Percentiles rank a stretch among this genome's conserved stretches.
Evolutionary conservation across 208 protist genomes (phyloP).

Genomic region (Crithidia sp.): DNA sequence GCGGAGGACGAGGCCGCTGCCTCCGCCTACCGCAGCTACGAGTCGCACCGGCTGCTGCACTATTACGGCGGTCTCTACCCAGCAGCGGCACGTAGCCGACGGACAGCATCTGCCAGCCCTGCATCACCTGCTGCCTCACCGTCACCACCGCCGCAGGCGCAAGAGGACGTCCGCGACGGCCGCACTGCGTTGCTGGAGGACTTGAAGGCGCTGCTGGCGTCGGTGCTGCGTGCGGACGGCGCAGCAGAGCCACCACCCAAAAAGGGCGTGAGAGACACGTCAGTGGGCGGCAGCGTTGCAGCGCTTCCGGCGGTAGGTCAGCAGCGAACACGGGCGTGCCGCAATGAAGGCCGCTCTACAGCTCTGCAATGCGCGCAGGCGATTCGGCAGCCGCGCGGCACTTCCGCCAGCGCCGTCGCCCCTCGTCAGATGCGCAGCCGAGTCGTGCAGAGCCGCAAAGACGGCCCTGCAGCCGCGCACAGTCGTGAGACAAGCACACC

Average conservation of each 20-base stretch:
- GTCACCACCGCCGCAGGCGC: neutral
- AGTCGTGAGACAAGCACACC: neutral
- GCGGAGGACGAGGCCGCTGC: constrained; percentile 17
- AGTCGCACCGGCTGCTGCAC: constrained; percentile 27
- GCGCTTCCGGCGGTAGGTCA: too few relatives aligned
- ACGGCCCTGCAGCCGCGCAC: neutral
- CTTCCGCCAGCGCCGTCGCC: neutral
- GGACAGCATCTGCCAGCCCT: too few relatives aligned
- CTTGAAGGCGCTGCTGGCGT: neutral
- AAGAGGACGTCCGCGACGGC: neutral
- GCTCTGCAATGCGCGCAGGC: too few relatives aligned
- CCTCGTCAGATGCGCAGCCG: constrained; percentile 19
- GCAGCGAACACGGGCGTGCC: neutral
- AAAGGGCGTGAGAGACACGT: neutral
- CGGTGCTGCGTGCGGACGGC: neutral
- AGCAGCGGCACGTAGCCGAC: neutral
- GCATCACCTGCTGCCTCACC: neutral
- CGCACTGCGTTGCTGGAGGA: neutral
- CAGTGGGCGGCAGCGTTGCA: too few relatives aligned
- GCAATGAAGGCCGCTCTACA: neutral
- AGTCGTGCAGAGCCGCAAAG: constrained; percentile 15
- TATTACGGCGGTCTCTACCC: constrained; percentile 35
- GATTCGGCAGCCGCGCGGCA: neutral
- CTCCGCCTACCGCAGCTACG: constrained; percentile 12
- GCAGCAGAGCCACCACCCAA: neutral